phyloP scores from a whole-genome alignment of 2,329 filamentous ascomycete species.

The Aspergillus quadricinctus region DNA sequence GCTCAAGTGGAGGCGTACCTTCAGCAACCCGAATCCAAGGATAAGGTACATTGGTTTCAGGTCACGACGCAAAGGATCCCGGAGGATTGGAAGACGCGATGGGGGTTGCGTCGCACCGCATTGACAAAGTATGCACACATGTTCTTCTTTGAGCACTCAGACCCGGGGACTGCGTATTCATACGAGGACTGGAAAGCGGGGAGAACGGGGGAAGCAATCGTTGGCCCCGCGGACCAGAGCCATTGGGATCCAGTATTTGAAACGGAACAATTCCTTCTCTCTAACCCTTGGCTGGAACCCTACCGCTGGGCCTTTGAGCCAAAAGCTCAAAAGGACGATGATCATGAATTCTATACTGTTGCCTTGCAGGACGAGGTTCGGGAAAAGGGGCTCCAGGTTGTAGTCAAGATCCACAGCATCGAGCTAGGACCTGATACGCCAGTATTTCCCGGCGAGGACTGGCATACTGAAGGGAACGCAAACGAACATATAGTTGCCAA shows the following conservation, averaged over 20 bases:
- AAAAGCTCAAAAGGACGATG: background rate
- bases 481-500: constrained; percentile 9
- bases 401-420: constrained; percentile 8
- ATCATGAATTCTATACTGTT: constrained; percentile 12
- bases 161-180: constrained; percentile 8
- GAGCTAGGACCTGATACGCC: constrained; percentile 6
- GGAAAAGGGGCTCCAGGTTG: constrained; percentile 9
- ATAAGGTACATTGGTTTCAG: constrained; percentile 3
- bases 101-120: background rate
- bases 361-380: constrained; percentile 9
- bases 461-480: constrained; percentile 7
- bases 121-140: constrained; percentile 1
- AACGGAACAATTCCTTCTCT: background rate
- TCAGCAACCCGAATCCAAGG: constrained; percentile 4
- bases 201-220: constrained; percentile 4
- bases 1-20: constrained; percentile 3
- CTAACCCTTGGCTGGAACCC: background rate
- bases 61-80: constrained; percentile 2
- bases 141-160: constrained; percentile 10
- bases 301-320: background rate
- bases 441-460: constrained; percentile 7
- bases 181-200: constrained; percentile 13
- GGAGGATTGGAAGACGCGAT: constrained; percentile 2
- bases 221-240: background rate
- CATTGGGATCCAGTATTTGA: background rate